These are phyloP conservation scores for Phalaenopsis aphrodite DNA, from an alignment of 106 monocot species.

Conservation along the genomic window DNA sequence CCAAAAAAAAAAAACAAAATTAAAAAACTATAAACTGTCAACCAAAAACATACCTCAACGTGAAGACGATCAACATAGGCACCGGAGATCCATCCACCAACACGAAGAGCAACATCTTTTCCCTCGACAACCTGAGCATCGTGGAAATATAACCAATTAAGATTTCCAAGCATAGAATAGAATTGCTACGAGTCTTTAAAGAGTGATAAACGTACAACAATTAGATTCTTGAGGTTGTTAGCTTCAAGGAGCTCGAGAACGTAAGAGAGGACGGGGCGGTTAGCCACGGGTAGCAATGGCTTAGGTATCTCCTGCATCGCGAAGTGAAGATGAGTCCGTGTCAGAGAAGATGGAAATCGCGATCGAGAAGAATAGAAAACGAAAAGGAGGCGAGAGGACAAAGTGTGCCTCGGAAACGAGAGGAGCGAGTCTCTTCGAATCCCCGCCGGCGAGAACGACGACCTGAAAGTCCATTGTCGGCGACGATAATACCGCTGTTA, in stretches of 20 bases:
- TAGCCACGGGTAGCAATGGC: slow-evolving; percentile 86
- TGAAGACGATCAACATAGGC: slow-evolving; percentile 81
- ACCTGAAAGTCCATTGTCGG: slow-evolving; percentile 86
- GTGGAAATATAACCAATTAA: neutral
- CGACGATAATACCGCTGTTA: neutral
- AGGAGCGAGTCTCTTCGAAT: slow-evolving; percentile 58
- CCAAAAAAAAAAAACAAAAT: neutral
- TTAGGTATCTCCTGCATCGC: slow-evolving; percentile 73
- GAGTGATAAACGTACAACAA: slow-evolving; percentile 39
- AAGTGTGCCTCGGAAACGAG: slow-evolving; percentile 65
- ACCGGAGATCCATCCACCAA: slow-evolving; percentile 77
- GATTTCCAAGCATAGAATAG: neutral
- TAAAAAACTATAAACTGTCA: neutral
- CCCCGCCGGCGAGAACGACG: slow-evolving; percentile 89
- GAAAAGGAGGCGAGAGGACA: neutral
- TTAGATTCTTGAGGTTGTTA: slow-evolving; percentile 77
- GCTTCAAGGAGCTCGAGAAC: slow-evolving; percentile 92
- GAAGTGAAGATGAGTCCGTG: neutral
- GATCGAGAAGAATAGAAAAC: neutral
- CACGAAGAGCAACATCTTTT: slow-evolving; percentile 41
- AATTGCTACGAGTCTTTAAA: neutral
- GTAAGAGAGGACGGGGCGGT: slow-evolving; percentile 91
- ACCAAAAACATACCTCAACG: slow-evolving; percentile 44
- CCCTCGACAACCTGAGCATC: slow-evolving; percentile 68
- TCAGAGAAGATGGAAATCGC: neutral